Base-by-base conservation (phyloP, 2,329 filamentous ascomycete species). In the Cladosporium sp. region DNA sequence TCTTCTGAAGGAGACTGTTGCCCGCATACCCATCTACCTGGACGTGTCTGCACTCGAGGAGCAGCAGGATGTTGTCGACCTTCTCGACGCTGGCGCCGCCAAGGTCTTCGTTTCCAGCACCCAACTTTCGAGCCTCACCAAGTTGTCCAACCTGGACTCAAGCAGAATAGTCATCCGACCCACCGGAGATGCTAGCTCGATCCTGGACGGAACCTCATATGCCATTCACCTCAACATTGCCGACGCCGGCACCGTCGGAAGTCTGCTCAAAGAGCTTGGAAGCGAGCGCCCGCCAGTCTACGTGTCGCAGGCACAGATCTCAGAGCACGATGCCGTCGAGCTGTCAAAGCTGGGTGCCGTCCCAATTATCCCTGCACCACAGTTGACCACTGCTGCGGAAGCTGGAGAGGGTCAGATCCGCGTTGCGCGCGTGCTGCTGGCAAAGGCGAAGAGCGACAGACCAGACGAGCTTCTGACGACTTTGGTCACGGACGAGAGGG, bases 401-500 rank as follows among this genome's bases (percentile, higher is more conserved):
- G 83, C 86, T 52, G 84, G 89, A 59, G 76, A 84, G 12, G 81
- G 83, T 52, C 76, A 85, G 60, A 80, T 97, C 29, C 88, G 88
- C 44, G 85, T 91, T 6, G 85, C 88, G 14, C 88, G 87, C 72
- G 80, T 97, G 33, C 83, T 98, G 67, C 86, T 92, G 60, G 84
- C 87, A 2, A 88, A 89, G 69, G 93, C 93, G 79, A 89, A 86
- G 68, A 92, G 91, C 46, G 95, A 99, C 78, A 86, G 93, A 69
- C 79, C 87, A 4, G 96, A 97, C 75, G 90, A 91, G 10, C 84
- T 99, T 10, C 88, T 96, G 71, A 90, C 95, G 1, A 99, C 95
- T 0, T 86, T 97, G 4, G 95, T 99, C 8, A 93, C 91, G 1
- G 92, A 99, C 75, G 92, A 97, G 82, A 84, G 90, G 58, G 93